A percentile compares a stretch with the other conserved stretches of the same genome.
Evolutionary conservation across 495 filamentous ascomycete species (phyloP).

Genomic region (Penicillium simplicissimum): DNA sequence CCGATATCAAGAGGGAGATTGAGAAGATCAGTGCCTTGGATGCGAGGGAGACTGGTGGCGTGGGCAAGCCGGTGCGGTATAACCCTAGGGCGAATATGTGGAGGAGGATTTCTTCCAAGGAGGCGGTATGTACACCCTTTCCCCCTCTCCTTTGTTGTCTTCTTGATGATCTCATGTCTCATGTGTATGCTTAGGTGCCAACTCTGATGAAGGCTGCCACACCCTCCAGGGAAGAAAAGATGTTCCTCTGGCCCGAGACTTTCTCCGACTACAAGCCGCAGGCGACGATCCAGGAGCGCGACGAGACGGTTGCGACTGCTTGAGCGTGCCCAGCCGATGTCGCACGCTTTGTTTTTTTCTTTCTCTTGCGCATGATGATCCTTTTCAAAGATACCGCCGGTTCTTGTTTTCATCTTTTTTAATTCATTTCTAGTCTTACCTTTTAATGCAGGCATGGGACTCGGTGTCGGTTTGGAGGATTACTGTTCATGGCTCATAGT

Average conservation of each 20-base stretch:
- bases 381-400: neutral
- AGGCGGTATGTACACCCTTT: conserved; percentile 37
- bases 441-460: conserved; percentile 7
- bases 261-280: conserved; percentile 52
- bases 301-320: conserved; percentile 1
- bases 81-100: conserved; percentile 74
- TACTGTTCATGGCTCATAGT: neutral
- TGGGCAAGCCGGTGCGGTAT: conserved; percentile 61
- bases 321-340: neutral
- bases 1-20: conserved; percentile 66
- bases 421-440: neutral
- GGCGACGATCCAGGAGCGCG: conserved; percentile 24
- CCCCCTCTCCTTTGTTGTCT: neutral
- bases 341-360: conserved; percentile 6
- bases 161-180: neutral
- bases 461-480: conserved; percentile 7
- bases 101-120: conserved; percentile 63
- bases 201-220: conserved; percentile 55
- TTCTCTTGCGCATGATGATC: neutral
- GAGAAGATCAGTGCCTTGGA: conserved; percentile 61
- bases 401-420: neutral
- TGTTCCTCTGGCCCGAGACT: conserved; percentile 65
- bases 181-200: conserved; percentile 42
- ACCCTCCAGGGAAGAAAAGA: conserved; percentile 60
- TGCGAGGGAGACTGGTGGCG: conserved; percentile 62